Conservation (phyloP, 129 eudicot genomes). For the Chrysanthemum lavandulifolium region DNA sequence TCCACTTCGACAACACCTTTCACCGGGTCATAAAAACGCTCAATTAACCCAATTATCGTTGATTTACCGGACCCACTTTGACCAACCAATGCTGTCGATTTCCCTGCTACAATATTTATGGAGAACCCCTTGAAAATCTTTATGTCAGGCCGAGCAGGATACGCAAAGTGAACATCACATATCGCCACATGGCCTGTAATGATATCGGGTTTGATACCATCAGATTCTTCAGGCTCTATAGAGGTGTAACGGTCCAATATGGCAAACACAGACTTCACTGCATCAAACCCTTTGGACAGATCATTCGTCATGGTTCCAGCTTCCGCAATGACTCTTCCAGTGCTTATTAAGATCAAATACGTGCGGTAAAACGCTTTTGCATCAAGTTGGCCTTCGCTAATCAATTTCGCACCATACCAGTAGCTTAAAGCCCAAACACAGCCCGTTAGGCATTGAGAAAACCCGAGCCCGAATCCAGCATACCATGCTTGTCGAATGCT, state of each 20-base stretch:
- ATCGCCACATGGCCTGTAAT: constrained; percentile 65
- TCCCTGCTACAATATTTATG: constrained; percentile 62
- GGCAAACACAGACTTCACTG: constrained; percentile 75
- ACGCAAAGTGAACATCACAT: constrained; percentile 64
- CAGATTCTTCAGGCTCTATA: constrained; percentile 77
- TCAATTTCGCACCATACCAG: constrained; percentile 88
- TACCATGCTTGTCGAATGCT: constrained; percentile 86
- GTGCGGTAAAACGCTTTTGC: constrained; percentile 70
- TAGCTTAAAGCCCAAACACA: constrained; percentile 74
- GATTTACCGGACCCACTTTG: constrained; percentile 95
- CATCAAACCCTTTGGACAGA: constrained; percentile 73
- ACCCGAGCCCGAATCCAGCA: constrained; percentile 81
- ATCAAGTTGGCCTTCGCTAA: constrained; percentile 53
- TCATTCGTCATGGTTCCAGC: constrained; percentile 96
- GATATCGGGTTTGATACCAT: constrained; percentile 53
- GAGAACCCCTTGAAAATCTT: constrained; percentile 66
- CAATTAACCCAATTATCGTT: constrained; percentile 72
- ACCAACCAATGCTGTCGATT: constrained; percentile 87
- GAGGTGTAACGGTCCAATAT: constrained; percentile 64
- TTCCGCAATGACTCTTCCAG: constrained; percentile 86
- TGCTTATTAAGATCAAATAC: constrained; percentile 77
- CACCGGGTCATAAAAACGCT: constrained; percentile 76
- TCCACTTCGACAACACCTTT: constrained; percentile 66
- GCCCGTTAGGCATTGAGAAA: constrained; percentile 66
- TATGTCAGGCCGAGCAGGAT: constrained; percentile 72